Percentiles rank a stretch among this genome's conserved stretches.
phyloP scores from a whole-genome alignment of 2,329 filamentous ascomycete genomes.

The Trichoderma gracile region DNA sequence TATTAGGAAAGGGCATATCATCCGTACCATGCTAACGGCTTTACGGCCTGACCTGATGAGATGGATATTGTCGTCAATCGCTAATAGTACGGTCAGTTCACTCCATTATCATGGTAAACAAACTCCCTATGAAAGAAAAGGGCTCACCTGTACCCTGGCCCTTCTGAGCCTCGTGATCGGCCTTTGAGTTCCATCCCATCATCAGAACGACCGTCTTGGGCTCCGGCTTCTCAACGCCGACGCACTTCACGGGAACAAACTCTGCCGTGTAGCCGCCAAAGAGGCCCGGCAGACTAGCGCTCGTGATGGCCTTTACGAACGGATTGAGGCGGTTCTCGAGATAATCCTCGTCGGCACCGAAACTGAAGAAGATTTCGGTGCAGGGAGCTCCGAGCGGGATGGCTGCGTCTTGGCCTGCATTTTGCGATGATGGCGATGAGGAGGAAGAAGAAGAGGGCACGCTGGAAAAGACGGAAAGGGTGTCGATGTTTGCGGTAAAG shows the following conservation, averaged over 20 bases:
- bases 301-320: conserved; percentile 32
- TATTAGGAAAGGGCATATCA: neutral
- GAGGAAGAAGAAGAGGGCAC: conserved; percentile 17
- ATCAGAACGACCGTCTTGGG: conserved; percentile 39
- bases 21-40: conserved; percentile 37
- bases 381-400: conserved; percentile 40
- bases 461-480: conserved; percentile 32
- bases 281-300: conserved; percentile 34
- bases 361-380: conserved; percentile 43
- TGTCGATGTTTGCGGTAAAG: conserved; percentile 37
- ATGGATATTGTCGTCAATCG: conserved; percentile 41
- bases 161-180: conserved; percentile 40
- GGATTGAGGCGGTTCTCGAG: conserved; percentile 36
- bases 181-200: conserved; percentile 45
- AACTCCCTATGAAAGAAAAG: too few relatives aligned
- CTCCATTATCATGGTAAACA: neutral
- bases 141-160: conserved; percentile 36
- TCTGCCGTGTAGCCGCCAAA: conserved; percentile 39
- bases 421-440: too few relatives aligned
- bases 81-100: conserved; percentile 28
- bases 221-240: conserved; percentile 34
- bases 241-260: conserved; percentile 37
- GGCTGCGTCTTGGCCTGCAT: conserved; percentile 24
- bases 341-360: conserved; percentile 38
- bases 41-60: conserved; percentile 37